These are phyloP conservation scores for Sabuloglossum arenarium DNA, from an alignment of 495 filamentous ascomycete species.

Conservation along the genomic window DNA sequence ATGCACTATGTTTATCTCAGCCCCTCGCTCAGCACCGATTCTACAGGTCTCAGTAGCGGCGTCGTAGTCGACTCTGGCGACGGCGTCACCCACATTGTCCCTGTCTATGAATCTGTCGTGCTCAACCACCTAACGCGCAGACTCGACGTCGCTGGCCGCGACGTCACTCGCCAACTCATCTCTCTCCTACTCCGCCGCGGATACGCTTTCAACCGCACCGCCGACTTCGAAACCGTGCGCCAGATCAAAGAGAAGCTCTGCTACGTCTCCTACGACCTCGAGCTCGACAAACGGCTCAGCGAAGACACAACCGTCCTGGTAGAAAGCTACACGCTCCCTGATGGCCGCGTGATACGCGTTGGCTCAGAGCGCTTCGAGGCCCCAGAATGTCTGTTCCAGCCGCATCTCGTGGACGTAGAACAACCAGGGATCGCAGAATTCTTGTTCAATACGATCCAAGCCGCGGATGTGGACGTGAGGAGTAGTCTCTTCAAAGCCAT, in stretches of 20 bases:
- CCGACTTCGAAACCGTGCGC: conserved; percentile 96
- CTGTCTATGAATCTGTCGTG: conserved; percentile 91
- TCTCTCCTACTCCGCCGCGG: conserved; percentile 83
- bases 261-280: conserved; percentile 96
- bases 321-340: conserved; percentile 90
- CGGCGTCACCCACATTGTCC: conserved; percentile 81
- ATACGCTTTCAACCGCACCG: conserved; percentile 93
- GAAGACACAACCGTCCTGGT: conserved; percentile 97
- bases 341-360: conserved; percentile 87
- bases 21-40: background rate
- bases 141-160: conserved; percentile 87
- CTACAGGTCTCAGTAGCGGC: conserved; percentile 66
- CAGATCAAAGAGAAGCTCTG: conserved; percentile 99
- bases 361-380: conserved; percentile 96
- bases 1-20: background rate
- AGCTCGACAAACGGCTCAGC: conserved; percentile 82
- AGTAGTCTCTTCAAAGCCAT: conserved; percentile 89
- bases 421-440: conserved; percentile 93
- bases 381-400: conserved; percentile 96
- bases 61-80: conserved; percentile 93
- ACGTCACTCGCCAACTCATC: conserved; percentile 95
- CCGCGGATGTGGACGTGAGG: conserved; percentile 86
- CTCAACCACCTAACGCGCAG: conserved; percentile 89
- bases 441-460: conserved; percentile 95
- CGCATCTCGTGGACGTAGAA: conserved; percentile 92